Conservation (phyloP, 495 filamentous ascomycete species). For the Acidiella bohemica region DNA sequence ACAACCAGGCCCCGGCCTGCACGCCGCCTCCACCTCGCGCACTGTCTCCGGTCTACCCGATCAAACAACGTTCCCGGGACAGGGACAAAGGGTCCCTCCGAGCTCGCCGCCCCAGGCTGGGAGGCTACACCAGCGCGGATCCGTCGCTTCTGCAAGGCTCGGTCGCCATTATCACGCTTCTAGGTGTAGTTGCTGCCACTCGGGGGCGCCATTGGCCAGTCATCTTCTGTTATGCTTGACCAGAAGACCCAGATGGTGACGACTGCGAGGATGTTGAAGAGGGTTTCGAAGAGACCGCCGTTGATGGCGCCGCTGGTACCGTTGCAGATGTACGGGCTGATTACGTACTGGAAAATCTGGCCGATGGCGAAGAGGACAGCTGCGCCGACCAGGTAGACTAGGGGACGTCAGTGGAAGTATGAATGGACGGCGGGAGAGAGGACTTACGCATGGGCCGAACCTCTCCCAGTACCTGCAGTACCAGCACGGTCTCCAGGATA, state of each 20-base stretch:
- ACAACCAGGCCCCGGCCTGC: too few relatives aligned
- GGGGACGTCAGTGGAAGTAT: constrained; percentile 17
- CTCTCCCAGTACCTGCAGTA: constrained; percentile 74
- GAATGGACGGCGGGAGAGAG: neutral
- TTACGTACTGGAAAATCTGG: constrained; percentile 89
- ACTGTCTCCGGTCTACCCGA: too few relatives aligned
- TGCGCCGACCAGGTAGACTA: constrained; percentile 63
- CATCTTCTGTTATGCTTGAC: constrained; percentile 98
- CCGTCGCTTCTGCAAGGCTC: too few relatives aligned
- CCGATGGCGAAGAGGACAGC: constrained; percentile 75
- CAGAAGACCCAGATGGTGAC: constrained; percentile 85
- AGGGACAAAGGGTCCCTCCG: too few relatives aligned
- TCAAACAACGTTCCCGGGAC: too few relatives aligned
- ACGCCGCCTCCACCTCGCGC: too few relatives aligned
- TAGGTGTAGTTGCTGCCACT: constrained; percentile 17
- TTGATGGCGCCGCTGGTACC: constrained; percentile 77
- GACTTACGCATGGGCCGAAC: constrained; percentile 70
- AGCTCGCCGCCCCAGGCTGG: too few relatives aligned
- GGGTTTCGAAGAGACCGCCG: constrained; percentile 80
- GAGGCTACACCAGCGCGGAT: too few relatives aligned
- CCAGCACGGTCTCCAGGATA: constrained; percentile 65
- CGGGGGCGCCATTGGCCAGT: constrained; percentile 64
- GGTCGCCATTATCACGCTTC: too few relatives aligned
- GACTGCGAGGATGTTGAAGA: constrained; percentile 78
- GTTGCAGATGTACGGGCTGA: constrained; percentile 78